phyloP scores from a whole-genome alignment of 306 rosid genomes.

The Pterocarpus macrocarpus region DNA sequence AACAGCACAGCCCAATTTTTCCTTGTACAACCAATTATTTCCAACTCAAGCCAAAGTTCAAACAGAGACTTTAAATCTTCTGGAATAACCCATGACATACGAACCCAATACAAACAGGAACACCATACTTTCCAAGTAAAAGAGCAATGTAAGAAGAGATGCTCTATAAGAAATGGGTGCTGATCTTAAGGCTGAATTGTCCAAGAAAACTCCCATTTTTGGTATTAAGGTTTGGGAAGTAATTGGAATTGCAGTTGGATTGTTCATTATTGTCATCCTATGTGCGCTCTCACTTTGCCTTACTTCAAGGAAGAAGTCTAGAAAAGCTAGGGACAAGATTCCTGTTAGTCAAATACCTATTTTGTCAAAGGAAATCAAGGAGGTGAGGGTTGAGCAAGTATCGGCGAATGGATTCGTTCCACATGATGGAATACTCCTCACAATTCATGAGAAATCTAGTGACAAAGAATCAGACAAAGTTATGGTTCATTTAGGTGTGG shows the following conservation, averaged over 20 bases:
- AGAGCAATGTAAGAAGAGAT: too few species aligned
- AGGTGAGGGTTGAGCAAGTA: slow-evolving; percentile 83
- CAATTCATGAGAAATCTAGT: slow-evolving; percentile 82
- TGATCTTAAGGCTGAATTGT: slow-evolving; percentile 67
- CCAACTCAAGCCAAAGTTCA: too few species aligned
- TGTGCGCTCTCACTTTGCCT: slow-evolving; percentile 76
- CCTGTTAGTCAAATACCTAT: slow-evolving; percentile 80
- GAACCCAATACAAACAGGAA: too few species aligned
- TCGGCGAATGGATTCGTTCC: slow-evolving; percentile 73
- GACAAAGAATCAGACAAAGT: slow-evolving; percentile 84
- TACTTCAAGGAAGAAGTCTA: slow-evolving; percentile 74
- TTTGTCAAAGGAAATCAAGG: slow-evolving; percentile 95
- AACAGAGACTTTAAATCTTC: too few species aligned
- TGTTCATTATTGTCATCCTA: slow-evolving; percentile 74
- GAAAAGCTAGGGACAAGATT: slow-evolving; percentile 55
- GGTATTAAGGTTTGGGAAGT: slow-evolving; percentile 88
- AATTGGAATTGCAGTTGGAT: slow-evolving; percentile 79
- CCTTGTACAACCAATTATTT: too few species aligned
- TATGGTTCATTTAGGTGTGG: slow-evolving; percentile 78
- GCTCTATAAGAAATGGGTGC: slow-evolving; percentile 55
- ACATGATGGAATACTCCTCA: slow-evolving; percentile 84
- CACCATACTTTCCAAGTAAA: too few species aligned
- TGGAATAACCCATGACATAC: too few species aligned
- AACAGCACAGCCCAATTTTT: too few species aligned
- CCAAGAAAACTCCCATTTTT: slow-evolving; percentile 63